Base-by-base conservation (phyloP, 345 rosid genomes). In the Microthlaspi erraticum region DNA sequence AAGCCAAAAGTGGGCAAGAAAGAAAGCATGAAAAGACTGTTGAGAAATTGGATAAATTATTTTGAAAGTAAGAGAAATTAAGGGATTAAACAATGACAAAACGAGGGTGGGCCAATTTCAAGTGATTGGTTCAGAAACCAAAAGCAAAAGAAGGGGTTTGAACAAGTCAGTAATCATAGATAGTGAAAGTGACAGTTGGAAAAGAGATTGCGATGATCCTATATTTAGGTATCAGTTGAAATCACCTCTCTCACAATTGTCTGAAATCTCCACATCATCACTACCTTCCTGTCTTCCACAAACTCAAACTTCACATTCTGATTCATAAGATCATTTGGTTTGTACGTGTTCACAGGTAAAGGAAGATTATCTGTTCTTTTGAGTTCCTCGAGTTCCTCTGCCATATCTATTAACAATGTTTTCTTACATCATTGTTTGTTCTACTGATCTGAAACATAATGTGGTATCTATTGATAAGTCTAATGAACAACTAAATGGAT, bases 111-210 rank as follows among this genome's bases (percentile, higher is more conserved):
- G 20, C 55, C 66, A 73, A 32, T 11, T 5, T 62, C 7, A 33
- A 61, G 74, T 68, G 75, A 75, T 68, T 68, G 66, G 71, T 69
- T 51, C 33, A 43, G 54, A 66, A 50, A 18, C 48, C 51, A 58
- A 49, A 65, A 55, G 68, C 51, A 68, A 74, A 49, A 20, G 60
- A 39, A 64, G 38, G 54, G 16, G 43, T 55, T 72, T 75, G 74
- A 70, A 73, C 56, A 16, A 73, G 74, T 39, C 80, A 52, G 74
- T 61, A 78, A 75, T 70, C 71, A 69, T 69, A 56, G 75, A 64
- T 55, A 39, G 31, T 69, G 75, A 76, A 63, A 54, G 39, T 76
- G 79, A 76, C 79, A 76, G 75, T 17, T 76, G 70, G 66, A n/a
- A 54, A 76, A 62, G 70, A 62, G 44, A 39, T 10, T 37, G 49